Conservation (phyloP, 371 early-diverging fungal genomes). For the Apophysomyces trapeziformis region DNA sequence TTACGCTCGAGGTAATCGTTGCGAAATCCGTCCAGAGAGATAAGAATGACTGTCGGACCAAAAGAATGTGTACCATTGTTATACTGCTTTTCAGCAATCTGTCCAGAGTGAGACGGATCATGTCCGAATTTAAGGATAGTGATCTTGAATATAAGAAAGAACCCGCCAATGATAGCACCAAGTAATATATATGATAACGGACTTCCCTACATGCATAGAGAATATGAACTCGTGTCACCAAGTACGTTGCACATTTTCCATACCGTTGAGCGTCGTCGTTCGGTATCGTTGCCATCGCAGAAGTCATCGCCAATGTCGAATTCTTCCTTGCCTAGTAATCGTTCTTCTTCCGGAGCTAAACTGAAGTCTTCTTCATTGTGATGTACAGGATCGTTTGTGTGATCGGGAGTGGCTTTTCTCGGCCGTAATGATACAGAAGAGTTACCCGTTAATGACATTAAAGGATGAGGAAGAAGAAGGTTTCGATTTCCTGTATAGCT, state of each 20-base stretch:
- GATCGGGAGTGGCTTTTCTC: slow-evolving; percentile 14
- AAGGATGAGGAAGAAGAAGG: not conserved
- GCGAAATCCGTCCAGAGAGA: slow-evolving; percentile 93
- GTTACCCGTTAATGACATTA: slow-evolving; percentile 10
- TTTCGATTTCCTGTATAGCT: too few species aligned
- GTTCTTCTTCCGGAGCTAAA: slow-evolving; percentile 10
- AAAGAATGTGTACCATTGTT: slow-evolving; percentile 74
- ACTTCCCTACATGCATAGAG: not conserved
- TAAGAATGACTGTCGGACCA: slow-evolving; percentile 79
- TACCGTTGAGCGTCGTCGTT: not conserved
- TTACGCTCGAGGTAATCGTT: slow-evolving; percentile 81
- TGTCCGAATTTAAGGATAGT: slow-evolving; percentile 22
- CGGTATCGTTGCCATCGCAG: slow-evolving; percentile 8
- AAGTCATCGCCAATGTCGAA: slow-evolving; percentile 13
- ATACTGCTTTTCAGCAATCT: slow-evolving; percentile 32
- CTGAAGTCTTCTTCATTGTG: slow-evolving; percentile 8
- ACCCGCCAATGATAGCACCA: slow-evolving; percentile 29
- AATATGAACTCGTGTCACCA: not conserved
- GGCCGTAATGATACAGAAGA: slow-evolving; percentile 17
- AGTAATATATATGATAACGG: slow-evolving; percentile 15
- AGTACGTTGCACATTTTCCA: not conserved
- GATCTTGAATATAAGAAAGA: slow-evolving; percentile 33
- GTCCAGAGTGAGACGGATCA: slow-evolving; percentile 16
- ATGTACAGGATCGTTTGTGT: not conserved
- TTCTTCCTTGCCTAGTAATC: slow-evolving; percentile 8